Percentiles rank a stretch among this genome's conserved stretches.
Conservation (phyloP, 192 early-diverging fungal genomes). For the Haplosporangium gracile region DNA sequence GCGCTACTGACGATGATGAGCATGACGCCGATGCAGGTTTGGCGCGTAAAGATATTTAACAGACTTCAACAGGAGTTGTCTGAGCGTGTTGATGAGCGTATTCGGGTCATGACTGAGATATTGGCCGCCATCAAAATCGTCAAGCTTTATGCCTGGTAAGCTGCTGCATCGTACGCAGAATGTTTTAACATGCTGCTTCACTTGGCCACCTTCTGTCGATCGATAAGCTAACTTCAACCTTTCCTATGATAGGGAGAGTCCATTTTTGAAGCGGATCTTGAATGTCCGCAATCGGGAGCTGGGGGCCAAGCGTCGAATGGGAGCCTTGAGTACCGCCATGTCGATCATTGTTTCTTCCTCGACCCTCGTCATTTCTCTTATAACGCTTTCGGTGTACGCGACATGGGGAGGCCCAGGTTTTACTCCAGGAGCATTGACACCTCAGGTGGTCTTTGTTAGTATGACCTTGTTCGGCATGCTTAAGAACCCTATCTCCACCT, state of each 20-base stretch:
- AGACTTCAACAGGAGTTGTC: slow-evolving; percentile 14
- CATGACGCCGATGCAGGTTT: slow-evolving; percentile 34
- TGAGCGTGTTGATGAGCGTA: slow-evolving; percentile 46
- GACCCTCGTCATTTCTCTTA: slow-evolving; percentile 16
- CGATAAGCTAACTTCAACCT: neutral
- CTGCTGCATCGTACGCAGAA: no score
- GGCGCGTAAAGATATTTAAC: slow-evolving; percentile 26
- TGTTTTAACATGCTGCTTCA: neutral
- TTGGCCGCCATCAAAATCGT: slow-evolving; percentile 56
- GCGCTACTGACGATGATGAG: slow-evolving; percentile 23
- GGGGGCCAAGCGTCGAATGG: neutral
- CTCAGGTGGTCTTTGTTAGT: slow-evolving; percentile 70
- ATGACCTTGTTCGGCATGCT: slow-evolving; percentile 74
- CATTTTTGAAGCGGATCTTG: slow-evolving; percentile 30
- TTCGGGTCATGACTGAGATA: slow-evolving; percentile 45
- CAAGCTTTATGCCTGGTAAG: slow-evolving; percentile 54
- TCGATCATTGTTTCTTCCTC: slow-evolving; percentile 22
- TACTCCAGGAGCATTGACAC: slow-evolving; percentile 26
- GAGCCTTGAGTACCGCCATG: slow-evolving; percentile 1
- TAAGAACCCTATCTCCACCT: slow-evolving; percentile 61
- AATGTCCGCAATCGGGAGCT: slow-evolving; percentile 17
- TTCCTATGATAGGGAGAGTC: neutral
- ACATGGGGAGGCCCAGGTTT: slow-evolving; percentile 29
- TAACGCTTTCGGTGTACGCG: slow-evolving; percentile 20
- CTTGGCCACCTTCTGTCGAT: neutral